Percentiles rank a stretch among this genome's conserved stretches.
Conservation (phyloP, 768 basidiomycete species). For the Amanita rubescens region DNA sequence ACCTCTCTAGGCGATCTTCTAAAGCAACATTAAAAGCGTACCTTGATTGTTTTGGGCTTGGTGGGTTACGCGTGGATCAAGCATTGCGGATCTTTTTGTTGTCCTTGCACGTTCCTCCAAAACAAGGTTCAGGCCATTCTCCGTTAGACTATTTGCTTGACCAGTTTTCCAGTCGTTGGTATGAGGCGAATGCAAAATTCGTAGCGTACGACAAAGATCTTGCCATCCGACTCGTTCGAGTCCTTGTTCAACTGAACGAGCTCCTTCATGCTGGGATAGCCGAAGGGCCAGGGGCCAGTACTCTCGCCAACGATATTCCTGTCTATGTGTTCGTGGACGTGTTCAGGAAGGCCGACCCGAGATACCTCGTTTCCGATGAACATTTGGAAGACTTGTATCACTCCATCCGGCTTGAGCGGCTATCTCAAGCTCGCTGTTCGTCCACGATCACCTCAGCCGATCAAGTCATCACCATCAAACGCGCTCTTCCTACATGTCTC, state of each 20-base stretch:
- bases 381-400: conserved; percentile 71
- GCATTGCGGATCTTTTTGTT: conserved; percentile 87
- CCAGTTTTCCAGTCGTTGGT: conserved; percentile 84
- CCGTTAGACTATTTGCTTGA: conserved; percentile 69
- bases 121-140: conserved; percentile 25
- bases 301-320: conserved; percentile 53
- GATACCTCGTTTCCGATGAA: conserved; percentile 65
- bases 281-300: conserved; percentile 49
- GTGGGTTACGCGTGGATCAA: conserved; percentile 77
- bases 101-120: conserved; percentile 54
- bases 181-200: conserved; percentile 74
- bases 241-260: conserved; percentile 85
- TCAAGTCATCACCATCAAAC: conserved; percentile 61
- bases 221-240: conserved; percentile 66
- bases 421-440: conserved; percentile 60
- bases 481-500: conserved; percentile 65
- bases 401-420: conserved; percentile 63
- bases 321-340: conserved; percentile 77
- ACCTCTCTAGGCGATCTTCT: conserved; percentile 67
- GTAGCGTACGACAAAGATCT: conserved; percentile 81
- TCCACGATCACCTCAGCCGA: conserved; percentile 35
- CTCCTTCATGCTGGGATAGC: conserved; percentile 72
- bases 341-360: conserved; percentile 72
- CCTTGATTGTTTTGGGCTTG: conserved; percentile 83
- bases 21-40: conserved; percentile 75